phyloP scores from a whole-genome alignment of 2,329 filamentous ascomycete species.

The Fusarium hainanense region DNA sequence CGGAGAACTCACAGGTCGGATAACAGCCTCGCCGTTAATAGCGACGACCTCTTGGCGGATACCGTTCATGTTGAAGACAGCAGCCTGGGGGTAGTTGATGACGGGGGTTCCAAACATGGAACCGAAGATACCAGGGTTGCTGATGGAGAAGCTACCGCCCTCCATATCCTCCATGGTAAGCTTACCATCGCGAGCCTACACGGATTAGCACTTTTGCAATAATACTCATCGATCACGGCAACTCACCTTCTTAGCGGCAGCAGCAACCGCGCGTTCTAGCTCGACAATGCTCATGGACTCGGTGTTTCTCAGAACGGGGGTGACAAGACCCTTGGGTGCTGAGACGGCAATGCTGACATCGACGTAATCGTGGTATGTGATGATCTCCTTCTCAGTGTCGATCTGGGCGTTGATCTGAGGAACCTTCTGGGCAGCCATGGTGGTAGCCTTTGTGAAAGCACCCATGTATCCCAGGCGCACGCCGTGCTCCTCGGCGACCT shows the following conservation, averaged over 20 bases:
- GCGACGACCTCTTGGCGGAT: constrained; percentile 65
- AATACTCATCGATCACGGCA: too few relatives aligned
- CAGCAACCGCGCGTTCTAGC: constrained; percentile 66
- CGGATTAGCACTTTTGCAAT: neutral
- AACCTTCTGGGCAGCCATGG: constrained; percentile 73
- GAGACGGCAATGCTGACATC: constrained; percentile 80
- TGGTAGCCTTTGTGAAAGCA: constrained; percentile 78
- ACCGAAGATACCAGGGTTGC: constrained; percentile 81
- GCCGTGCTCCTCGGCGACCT: constrained; percentile 46
- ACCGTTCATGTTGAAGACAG: constrained; percentile 70
- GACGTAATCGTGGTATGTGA: constrained; percentile 69
- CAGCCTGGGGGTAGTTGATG: constrained; percentile 79
- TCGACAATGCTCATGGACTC: constrained; percentile 56
- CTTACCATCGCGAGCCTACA: constrained; percentile 74
- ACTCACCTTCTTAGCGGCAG: constrained; percentile 73
- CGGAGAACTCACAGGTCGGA: constrained; percentile 49
- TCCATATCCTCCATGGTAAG: constrained; percentile 82
- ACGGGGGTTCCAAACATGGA: constrained; percentile 68
- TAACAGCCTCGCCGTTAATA: constrained; percentile 63
- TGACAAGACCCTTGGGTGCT: constrained; percentile 77
- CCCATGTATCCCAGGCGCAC: constrained; percentile 75
- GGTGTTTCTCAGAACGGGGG: constrained; percentile 78
- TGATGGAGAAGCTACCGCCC: constrained; percentile 81
- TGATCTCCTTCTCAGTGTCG: constrained; percentile 68
- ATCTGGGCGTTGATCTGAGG: constrained; percentile 75